These are phyloP conservation scores for Penicillium sumatraense DNA, from an alignment of 2,329 filamentous ascomycete species.

Conservation along the genomic window DNA sequence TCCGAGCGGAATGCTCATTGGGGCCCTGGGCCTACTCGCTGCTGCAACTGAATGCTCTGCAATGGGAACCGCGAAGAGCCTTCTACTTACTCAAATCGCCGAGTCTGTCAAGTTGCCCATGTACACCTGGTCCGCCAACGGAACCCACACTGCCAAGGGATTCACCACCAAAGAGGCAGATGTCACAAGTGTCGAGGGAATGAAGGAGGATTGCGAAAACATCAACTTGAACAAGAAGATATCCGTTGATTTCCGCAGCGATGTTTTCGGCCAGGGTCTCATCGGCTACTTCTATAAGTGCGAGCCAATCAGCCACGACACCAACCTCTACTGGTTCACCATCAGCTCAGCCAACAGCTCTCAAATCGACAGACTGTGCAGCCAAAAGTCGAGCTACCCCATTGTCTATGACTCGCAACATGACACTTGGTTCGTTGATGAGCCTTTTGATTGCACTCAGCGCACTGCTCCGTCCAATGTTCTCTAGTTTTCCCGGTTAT, in stretches of 20 bases:
- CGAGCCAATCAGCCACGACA: constrained; percentile 23
- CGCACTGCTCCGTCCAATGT: constrained; percentile 13
- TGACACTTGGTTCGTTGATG: constrained; percentile 27
- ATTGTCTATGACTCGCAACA: constrained; percentile 26
- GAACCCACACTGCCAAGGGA: constrained; percentile 27
- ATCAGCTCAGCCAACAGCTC: constrained; percentile 20
- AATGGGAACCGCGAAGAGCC: constrained; percentile 19
- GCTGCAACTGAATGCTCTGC: constrained; percentile 12
- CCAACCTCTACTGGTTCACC: constrained; percentile 30
- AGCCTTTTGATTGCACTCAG: constrained; percentile 27
- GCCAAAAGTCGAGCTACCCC: constrained; percentile 18
- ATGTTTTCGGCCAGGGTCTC: constrained; percentile 21
- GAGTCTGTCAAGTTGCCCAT: constrained; percentile 21
- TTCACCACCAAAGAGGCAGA: constrained; percentile 21
- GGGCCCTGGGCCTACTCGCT: constrained; percentile 14
- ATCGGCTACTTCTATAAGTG: constrained; percentile 29
- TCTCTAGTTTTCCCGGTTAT: not conserved
- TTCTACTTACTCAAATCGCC: constrained; percentile 19
- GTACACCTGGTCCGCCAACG: constrained; percentile 27
- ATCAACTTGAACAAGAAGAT: constrained; percentile 29
- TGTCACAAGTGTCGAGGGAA: constrained; percentile 12
- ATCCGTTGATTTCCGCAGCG: constrained; percentile 26
- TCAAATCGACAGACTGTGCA: constrained; percentile 24
- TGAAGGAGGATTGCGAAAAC: constrained; percentile 27
- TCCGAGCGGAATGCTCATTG: constrained; percentile 8